Evolutionary conservation across 2,329 filamentous ascomycete genomes (phyloP), one percentile per base, ranked within the genome.

Genomic region (Xylaria sp.): DNA sequence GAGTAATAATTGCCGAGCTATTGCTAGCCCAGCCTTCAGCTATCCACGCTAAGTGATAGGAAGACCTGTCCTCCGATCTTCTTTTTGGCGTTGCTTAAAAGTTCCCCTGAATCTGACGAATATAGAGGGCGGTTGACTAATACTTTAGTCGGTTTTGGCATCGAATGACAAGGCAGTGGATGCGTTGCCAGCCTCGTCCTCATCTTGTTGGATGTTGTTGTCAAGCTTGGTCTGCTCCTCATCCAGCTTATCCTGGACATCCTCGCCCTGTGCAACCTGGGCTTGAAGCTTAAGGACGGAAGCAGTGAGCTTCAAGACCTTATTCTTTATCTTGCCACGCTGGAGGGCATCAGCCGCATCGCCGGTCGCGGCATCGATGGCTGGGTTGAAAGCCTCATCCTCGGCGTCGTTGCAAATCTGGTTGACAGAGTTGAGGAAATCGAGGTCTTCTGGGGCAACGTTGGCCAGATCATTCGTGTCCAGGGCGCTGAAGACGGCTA

Each of bases 261-360:
- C 81, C 18, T 82, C 65, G 25, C 87, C 86, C 71, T 88, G 84
- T 0, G 86, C 86, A 64, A 82, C 78, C 69, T 88, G 79, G 43
- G 85, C 81, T 76, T 83, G 79, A 9, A 89, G 83, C 72, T 83
- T 80, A 36, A 88, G 77, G 39, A 87, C 79, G 61, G 84, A 84
- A 33, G 86, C 84, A 48, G 83, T 84, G 70, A 89, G 80, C 80
- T 89, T 89, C 62, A 89, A 78, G 18, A 89, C 85, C 80, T 89
- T 89, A 83, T 88, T 88, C 83, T 87, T 86, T 69, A 84, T 88
- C 80, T 88, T 88, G 75, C 86, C 86, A 62, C 82, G 81, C 83
- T 84, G 64, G 13, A 88, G 82, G 59, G 86, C 85, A 25, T 81
- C 82, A 2, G 82, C 84, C 48, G 79, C 82, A 56, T 79, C 82